phyloP scores from a whole-genome alignment of 2,329 filamentous ascomycete genomes.

The Mycosphaerella arachidis region DNA sequence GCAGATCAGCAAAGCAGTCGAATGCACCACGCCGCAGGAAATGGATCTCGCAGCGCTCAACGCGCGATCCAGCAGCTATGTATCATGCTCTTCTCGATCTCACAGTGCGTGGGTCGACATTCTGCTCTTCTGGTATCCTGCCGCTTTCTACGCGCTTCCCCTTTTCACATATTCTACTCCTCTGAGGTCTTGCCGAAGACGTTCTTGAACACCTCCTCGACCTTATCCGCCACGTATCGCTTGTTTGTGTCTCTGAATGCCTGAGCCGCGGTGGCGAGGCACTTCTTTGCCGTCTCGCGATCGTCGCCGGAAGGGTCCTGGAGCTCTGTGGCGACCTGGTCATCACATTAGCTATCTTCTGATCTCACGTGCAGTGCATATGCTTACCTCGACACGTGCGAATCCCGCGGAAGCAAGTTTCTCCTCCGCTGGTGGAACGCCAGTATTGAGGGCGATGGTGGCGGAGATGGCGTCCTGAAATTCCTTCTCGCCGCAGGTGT shows the following conservation, averaged over 20 bases:
- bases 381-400: not conserved
- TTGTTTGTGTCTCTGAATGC: not conserved
- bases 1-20: too few relatives aligned
- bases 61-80: not conserved
- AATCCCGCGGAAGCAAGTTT: not conserved
- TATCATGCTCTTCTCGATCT: not conserved
- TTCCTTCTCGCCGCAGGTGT: conserved; percentile 1
- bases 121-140: not conserved
- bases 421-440: not conserved
- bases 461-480: not conserved
- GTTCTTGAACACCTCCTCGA: not conserved
- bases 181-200: not conserved
- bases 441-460: not conserved
- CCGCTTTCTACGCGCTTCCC: not conserved
- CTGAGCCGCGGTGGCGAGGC: not conserved
- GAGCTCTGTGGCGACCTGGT: not conserved
- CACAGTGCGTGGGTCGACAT: not conserved
- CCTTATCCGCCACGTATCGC: not conserved
- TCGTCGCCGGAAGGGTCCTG: not conserved
- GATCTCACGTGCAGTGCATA: not conserved
- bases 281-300: not conserved
- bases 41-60: not conserved
- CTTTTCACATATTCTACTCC: not conserved
- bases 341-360: not conserved
- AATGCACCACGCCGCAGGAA: too few relatives aligned